These are phyloP conservation scores for Chaetomium sp. DNA, from an alignment of 2,329 filamentous ascomycete genomes.

Conservation along the genomic window DNA sequence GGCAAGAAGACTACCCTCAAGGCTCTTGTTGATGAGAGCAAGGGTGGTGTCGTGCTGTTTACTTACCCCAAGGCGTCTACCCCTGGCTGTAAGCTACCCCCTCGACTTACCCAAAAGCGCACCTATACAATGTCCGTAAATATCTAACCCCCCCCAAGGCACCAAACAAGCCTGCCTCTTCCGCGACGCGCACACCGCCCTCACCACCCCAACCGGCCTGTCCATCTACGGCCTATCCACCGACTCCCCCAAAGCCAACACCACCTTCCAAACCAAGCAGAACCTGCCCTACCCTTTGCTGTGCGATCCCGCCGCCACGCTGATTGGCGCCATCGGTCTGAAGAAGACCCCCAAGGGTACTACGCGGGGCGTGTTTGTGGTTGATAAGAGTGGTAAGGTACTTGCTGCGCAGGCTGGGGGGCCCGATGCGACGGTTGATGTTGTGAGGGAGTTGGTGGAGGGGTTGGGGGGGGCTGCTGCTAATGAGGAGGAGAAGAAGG, in stretches of 20 bases:
- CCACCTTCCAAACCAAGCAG: conserved; percentile 86
- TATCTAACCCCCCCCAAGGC: conserved; percentile 46
- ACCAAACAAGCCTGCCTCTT: conserved; percentile 91
- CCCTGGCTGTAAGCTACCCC: conserved; percentile 70
- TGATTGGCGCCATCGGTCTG: conserved; percentile 83
- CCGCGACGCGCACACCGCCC: conserved; percentile 71
- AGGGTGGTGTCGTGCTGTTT: conserved; percentile 82
- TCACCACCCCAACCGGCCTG: conserved; percentile 67
- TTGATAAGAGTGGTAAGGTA: conserved; percentile 70
- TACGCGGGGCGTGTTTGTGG: conserved; percentile 77
- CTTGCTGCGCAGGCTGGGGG: conserved; percentile 68
- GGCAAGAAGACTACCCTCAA: conserved; percentile 73
- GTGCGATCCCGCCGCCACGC: conserved; percentile 66
- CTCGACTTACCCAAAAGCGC: background rate
- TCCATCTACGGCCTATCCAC: conserved; percentile 84
- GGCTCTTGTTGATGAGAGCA: conserved; percentile 74
- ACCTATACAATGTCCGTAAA: background rate
- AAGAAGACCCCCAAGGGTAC: conserved; percentile 80
- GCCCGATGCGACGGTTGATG: conserved; percentile 69
- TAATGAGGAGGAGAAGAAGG: conserved; percentile 14
- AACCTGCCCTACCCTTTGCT: conserved; percentile 82
- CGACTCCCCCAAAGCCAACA: conserved; percentile 87
- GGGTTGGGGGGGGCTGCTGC: conserved; percentile 28
- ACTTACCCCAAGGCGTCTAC: conserved; percentile 95
- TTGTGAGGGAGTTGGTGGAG: conserved; percentile 65